phyloP scores from a whole-genome alignment of 805 yeast species.

The Wickerhamiella allomyrinae region DNA sequence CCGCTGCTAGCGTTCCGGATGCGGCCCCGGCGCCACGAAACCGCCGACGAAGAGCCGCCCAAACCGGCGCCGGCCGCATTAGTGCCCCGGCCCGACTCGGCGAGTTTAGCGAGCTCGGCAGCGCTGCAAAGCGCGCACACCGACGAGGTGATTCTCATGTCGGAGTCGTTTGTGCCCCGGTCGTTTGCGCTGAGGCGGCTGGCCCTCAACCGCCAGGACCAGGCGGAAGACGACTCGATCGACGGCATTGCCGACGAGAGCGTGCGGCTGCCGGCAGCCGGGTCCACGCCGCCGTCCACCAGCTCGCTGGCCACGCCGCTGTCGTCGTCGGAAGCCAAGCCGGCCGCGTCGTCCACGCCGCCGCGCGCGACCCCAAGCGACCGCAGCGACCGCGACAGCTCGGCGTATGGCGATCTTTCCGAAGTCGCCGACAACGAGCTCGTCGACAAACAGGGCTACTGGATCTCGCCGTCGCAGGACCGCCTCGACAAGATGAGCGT shows the following conservation, averaged over 20 bases:
- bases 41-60: conserved; percentile 55
- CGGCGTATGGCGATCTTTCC: neutral
- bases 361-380: neutral
- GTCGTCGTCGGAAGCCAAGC: neutral
- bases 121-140: conserved; percentile 33
- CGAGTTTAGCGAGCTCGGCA: neutral
- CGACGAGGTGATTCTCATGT: conserved; percentile 53
- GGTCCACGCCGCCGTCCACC: neutral
- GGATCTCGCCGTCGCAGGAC: conserved; percentile 66
- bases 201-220: neutral
- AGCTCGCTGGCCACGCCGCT: neutral
- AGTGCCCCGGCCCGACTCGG: conserved; percentile 21
- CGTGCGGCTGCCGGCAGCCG: too few species aligned
- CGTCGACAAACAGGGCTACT: conserved; percentile 60
- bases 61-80: conserved; percentile 29
- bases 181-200: conserved; percentile 28
- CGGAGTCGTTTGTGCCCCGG: conserved; percentile 61
- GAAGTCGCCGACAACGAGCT: neutral
- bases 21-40: conserved; percentile 44
- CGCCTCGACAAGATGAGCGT: conserved; percentile 46
- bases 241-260: too few species aligned
- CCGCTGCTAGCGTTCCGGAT: conserved; percentile 26
- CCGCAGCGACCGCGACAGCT: neutral
- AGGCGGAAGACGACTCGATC: neutral
- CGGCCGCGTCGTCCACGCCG: neutral